A percentile compares a stretch with the other conserved stretches of the same genome.
Conservation (phyloP, 2,329 filamentous ascomycete species). For the Achaetomium macrosporum region DNA sequence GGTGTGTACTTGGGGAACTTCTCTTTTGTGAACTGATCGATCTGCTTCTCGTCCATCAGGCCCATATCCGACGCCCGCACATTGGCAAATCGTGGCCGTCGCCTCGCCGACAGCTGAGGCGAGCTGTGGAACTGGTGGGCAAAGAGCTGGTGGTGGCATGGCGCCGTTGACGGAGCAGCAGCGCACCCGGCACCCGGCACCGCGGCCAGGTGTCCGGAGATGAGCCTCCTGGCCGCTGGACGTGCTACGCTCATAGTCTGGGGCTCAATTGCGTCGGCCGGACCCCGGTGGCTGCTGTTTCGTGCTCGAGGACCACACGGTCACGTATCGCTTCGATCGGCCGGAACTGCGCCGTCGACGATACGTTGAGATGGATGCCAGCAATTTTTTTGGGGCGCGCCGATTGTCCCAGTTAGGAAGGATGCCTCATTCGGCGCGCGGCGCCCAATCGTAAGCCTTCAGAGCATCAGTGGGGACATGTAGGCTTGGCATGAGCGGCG, state of each 20-base stretch:
- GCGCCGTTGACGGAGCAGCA: conserved; percentile 20
- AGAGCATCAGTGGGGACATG: conserved; percentile 1
- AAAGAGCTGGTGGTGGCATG: conserved; percentile 31
- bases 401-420: neutral
- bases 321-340: conserved; percentile 8
- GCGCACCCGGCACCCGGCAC: conserved; percentile 22
- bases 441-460: neutral
- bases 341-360: neutral
- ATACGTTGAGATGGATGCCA: conserved; percentile 7
- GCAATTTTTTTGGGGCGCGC: conserved; percentile 22
- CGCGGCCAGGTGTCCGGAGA: conserved; percentile 44
- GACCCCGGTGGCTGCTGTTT: conserved; percentile 6
- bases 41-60: conserved; percentile 38
- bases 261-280: conserved; percentile 15
- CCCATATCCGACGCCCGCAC: conserved; percentile 49
- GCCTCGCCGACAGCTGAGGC: conserved; percentile 39
- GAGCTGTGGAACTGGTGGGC: conserved; percentile 45
- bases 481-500: too few species aligned
- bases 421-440: conserved; percentile 7
- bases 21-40: conserved; percentile 41
- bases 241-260: conserved; percentile 50
- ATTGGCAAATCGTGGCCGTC: conserved; percentile 46
- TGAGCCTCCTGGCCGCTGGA: conserved; percentile 45
- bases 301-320: conserved; percentile 5
- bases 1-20: conserved; percentile 59